Evolutionary conservation across 1,139 yeast genomes (phyloP), one percentile per base, ranked within the genome.

Genomic region (Blastobotrys illinoisensis): DNA sequence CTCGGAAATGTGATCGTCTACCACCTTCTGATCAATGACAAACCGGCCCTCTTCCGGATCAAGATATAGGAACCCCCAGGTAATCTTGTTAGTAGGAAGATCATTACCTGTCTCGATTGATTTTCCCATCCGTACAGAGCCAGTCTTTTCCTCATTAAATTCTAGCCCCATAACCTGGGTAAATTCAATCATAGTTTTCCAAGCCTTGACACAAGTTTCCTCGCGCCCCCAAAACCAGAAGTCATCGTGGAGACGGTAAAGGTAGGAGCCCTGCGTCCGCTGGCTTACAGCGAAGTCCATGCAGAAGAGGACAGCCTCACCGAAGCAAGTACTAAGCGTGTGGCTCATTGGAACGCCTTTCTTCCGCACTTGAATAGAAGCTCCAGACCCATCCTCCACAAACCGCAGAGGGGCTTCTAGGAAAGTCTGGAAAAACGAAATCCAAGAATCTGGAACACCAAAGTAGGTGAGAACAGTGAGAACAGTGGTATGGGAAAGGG

Each of bases 141-240:
- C 63, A 5, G 62, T 58, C 32, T 60, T 61, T 19, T 61, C 60
- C 14, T 53, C 46, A 44, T 60, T 60, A 36, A 61, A 50, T 9
- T 48, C 48, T 21, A 61, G n/a, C 2, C 64, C 64, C 52, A 60
- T 51, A 7, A 50, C 46, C n/a, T 45, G 19, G 14, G 54, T 54
- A 32, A 61, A 58, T 32, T 49, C 26, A 11, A 13, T 23, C 48
- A 60, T 53, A 1, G 53, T 52, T 60, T 23, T 19, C 63, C 63
- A 59, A 7, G 58, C 59, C n/a, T 18, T 47, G 24, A 62, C 63
- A 19, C 59, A 53, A 14, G 40, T 26, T 2, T 40, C 26, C 16
- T 48, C 28, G 43, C 36, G 36, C n/a, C 59, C 59, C 62, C 62
- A 60, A 14, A 59, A 44, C 63, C 63, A 60, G 44, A 60, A 54